Evolutionary conservation across 179 eudicot genomes (phyloP), one percentile per base, ranked within the genome.

Genomic region (Nepenthes alata): DNA sequence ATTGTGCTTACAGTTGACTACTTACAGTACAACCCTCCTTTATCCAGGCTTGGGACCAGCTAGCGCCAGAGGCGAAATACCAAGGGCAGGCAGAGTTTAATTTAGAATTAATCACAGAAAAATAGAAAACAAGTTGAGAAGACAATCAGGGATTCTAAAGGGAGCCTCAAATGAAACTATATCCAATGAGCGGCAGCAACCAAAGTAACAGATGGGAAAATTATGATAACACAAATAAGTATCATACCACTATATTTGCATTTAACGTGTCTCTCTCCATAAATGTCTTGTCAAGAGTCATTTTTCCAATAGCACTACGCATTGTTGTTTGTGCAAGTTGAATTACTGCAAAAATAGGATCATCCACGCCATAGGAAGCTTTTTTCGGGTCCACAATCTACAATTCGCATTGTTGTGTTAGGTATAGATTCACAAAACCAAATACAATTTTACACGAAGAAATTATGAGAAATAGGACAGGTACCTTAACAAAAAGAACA

Each of bases 301-400:
- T 85, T 75, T 87, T 94, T 37, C 99, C 97, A 35, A 94, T 82
- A 65, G 91, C 97, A 78, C 97, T 90, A 39, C 96, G 91, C 97
- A 90, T 90, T 15, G 91, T 87, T 48, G 97, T 87, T 76, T 94
- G 99, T 0, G 99, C 97, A 61, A 90, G 82, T 64, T 87, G 97
- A 67, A 83, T 85, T 10, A 90, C 87, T 0, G 97, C 97, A 80
- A 71, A 83, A 62, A 90, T 63, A 7, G 85, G 97, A 77, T 87
- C 84, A 67, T 87, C 96, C 63, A 90, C 96, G 8, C 99, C 97
- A 74, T 94, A 94, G 0, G 99, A 90, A 11, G 96, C 97, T 68
- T 77, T 76, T 35, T 71, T 61, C 9, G 99, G 89, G 67, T 94
- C 99, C 55, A 85, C 67, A 64, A 90, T 79, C 98, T 93, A 69